A percentile compares a stretch with the other conserved stretches of the same genome.
These are phyloP conservation scores for Nicotiana benthamiana DNA, from an alignment of 257 asterid species.

Conservation along the genomic window DNA sequence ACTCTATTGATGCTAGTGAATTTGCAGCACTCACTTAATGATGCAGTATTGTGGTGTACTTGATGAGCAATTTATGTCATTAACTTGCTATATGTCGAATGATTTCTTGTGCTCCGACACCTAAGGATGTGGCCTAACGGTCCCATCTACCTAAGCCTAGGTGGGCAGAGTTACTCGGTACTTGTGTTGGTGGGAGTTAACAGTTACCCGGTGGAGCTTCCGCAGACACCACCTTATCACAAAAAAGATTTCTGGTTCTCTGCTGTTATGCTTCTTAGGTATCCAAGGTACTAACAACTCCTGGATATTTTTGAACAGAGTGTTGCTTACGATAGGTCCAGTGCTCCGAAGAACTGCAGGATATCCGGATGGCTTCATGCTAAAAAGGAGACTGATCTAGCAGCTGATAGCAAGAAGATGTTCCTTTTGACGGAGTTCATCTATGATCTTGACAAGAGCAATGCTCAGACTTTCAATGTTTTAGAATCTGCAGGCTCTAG, in stretches of 20 bases:
- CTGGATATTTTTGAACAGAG: constrained; percentile 40
- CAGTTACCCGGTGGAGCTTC: too few species aligned
- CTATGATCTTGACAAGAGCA: constrained; percentile 67
- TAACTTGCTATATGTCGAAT: not conserved
- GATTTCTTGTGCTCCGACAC: not conserved
- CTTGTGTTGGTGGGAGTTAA: too few species aligned
- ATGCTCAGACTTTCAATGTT: constrained; percentile 67
- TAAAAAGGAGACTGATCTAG: constrained; percentile 20
- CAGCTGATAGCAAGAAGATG: constrained; percentile 28
- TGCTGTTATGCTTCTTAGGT: not conserved
- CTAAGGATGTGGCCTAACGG: too few species aligned
- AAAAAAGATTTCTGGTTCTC: not conserved
- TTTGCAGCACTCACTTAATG: not conserved
- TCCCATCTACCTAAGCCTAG: too few species aligned
- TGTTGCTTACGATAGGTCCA: constrained; percentile 85
- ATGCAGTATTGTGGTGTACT: not conserved
- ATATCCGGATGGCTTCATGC: constrained; percentile 74
- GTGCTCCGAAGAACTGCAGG: constrained; percentile 89
- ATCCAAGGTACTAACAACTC: not conserved
- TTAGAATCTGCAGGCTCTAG: constrained; percentile 33
- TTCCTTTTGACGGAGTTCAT: constrained; percentile 53
- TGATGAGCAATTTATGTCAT: not conserved
- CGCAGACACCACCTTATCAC: not conserved
- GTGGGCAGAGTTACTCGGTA: too few species aligned
- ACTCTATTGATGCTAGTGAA: not conserved